These are phyloP conservation scores for Bertia moriformis DNA, from an alignment of 2,329 filamentous ascomycete species.

Conservation along the genomic window DNA sequence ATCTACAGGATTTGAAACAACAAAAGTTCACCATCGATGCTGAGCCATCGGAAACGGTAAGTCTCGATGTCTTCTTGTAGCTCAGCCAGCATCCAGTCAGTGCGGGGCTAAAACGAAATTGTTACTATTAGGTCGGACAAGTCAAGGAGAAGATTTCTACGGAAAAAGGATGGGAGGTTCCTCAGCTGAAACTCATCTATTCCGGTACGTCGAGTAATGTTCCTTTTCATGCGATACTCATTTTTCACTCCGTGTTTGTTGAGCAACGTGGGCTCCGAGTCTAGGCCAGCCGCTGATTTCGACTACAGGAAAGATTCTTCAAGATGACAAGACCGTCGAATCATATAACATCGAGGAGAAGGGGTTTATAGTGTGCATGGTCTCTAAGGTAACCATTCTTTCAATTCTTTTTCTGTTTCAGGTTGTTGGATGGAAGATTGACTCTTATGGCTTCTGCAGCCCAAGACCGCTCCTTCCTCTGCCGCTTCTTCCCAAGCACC, in stretches of 20 bases:
- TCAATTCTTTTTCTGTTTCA: conserved; percentile 7
- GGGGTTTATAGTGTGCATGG: conserved; percentile 97
- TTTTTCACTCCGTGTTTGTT: not conserved
- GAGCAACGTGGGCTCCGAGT: too few species aligned
- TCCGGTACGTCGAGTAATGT: conserved; percentile 50
- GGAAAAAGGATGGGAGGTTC: conserved; percentile 78
- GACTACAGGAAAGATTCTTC: conserved; percentile 77
- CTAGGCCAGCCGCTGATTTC: too few species aligned
- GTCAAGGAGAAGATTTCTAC: conserved; percentile 85
- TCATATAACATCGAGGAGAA: conserved; percentile 99
- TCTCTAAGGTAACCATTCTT: conserved; percentile 90
- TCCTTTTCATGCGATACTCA: conserved; percentile 5
- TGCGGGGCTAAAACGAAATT: conserved; percentile 5
- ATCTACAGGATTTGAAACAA: conserved; percentile 82
- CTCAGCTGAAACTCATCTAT: conserved; percentile 77
- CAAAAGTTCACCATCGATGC: conserved; percentile 95
- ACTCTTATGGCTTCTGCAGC: conserved; percentile 26
- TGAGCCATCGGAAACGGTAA: conserved; percentile 80
- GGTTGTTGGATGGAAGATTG: conserved; percentile 4
- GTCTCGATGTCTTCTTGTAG: too few species aligned
- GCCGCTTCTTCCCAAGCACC: conserved; percentile 40
- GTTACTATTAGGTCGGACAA: conserved; percentile 58
- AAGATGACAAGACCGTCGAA: conserved; percentile 92
- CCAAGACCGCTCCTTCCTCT: conserved; percentile 48
- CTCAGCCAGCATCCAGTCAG: conserved; percentile 4